Percentiles rank a stretch among this genome's conserved stretches.
These are phyloP conservation scores for Diutina catenulata DNA, from an alignment of 1,139 yeast genomes.

Conservation along the genomic window DNA sequence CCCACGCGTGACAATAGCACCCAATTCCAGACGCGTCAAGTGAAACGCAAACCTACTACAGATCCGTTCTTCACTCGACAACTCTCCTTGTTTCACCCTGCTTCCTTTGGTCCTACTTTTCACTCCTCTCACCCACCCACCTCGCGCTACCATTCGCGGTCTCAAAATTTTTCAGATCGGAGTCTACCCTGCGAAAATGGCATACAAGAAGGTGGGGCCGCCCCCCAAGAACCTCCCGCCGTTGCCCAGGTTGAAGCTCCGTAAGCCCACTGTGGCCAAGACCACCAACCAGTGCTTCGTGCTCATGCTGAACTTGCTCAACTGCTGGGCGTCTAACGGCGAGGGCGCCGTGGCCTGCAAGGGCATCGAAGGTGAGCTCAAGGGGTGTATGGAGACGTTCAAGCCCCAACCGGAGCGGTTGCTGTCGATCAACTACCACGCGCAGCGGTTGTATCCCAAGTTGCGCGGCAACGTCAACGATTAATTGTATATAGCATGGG, in stretches of 20 bases:
- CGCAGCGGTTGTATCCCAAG: conserved; percentile 68
- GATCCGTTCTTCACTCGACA: too few relatives aligned
- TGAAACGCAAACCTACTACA: too few relatives aligned
- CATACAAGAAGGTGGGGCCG: conserved; percentile 19
- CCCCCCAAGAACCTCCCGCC: conserved; percentile 45
- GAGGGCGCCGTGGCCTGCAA: conserved; percentile 65
- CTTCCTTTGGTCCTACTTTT: too few relatives aligned
- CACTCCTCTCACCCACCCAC: too few relatives aligned
- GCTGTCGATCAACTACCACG: conserved; percentile 66
- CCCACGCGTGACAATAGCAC: too few relatives aligned
- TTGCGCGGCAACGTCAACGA: conserved; percentile 21
- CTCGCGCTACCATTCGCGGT: too few relatives aligned
- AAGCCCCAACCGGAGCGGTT: conserved; percentile 34
- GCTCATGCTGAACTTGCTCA: conserved; percentile 72
- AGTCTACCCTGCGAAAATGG: conserved; percentile 13
- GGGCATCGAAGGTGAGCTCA: conserved; percentile 42
- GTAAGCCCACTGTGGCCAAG: conserved; percentile 47
- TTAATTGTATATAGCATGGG: background rate
- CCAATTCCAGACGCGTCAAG: too few relatives aligned
- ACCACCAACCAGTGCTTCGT: conserved; percentile 65
- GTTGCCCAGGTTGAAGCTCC: conserved; percentile 62
- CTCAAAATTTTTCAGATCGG: conserved; percentile 4
- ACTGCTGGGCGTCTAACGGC: conserved; percentile 95
- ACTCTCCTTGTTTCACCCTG: too few relatives aligned
- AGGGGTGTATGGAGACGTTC: conserved; percentile 35